Percentiles rank a stretch among this genome's conserved stretches.
Evolutionary conservation across 306 rosid genomes (phyloP).

Genomic region (Heteromeles arbutifolia): DNA sequence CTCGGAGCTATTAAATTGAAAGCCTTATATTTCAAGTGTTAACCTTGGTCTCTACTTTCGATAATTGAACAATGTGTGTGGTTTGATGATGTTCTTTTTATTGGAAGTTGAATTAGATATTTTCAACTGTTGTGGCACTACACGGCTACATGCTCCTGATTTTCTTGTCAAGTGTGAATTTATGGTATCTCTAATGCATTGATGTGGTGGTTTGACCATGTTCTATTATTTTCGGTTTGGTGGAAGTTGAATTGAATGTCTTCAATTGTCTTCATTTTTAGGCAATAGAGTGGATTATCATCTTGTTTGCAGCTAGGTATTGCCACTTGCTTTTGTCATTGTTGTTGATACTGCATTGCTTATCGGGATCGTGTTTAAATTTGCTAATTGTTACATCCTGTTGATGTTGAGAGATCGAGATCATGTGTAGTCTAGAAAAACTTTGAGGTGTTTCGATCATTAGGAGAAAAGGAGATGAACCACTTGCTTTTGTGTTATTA

Average conservation of each 20-base stretch:
- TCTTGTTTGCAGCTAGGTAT: background rate
- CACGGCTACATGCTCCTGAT: background rate
- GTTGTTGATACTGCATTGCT: background rate
- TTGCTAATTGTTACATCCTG: background rate
- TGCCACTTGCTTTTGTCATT: background rate
- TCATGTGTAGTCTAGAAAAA: no score
- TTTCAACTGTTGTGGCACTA: background rate
- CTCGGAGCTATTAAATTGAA: constrained; percentile 3
- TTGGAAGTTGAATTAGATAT: background rate
- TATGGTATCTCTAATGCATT: background rate
- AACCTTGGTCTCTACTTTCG: background rate
- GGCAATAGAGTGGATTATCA: background rate
- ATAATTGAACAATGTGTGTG: background rate
- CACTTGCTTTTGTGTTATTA: background rate
- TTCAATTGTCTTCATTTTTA: background rate
- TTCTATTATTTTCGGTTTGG: background rate
- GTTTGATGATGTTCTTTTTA: background rate
- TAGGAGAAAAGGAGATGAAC: background rate
- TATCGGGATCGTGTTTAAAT: background rate
- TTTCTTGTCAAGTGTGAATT: background rate
- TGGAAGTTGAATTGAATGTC: background rate
- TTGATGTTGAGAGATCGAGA: background rate
- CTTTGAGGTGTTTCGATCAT: background rate
- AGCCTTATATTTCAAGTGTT: constrained; percentile 1
- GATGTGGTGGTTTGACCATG: background rate